Conservation (phyloP, 805 yeast species). For the Cyberlindnera petersonii region DNA sequence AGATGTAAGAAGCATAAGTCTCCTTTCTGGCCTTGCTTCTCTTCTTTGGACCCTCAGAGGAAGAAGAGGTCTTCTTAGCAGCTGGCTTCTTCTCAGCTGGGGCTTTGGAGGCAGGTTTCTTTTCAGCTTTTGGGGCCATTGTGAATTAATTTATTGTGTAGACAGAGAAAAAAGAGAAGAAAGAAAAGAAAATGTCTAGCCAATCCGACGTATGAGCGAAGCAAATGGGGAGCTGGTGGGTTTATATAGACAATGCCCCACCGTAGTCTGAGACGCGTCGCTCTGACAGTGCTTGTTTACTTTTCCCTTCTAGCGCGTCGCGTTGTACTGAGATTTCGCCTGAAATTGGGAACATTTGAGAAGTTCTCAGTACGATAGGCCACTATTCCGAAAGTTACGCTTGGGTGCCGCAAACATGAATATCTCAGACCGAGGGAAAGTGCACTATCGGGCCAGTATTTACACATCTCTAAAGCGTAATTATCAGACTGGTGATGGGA, state of each 20-base stretch:
- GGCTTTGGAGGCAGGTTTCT: constrained; percentile 77
- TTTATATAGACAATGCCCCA: constrained; percentile 4
- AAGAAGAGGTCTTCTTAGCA: constrained; percentile 75
- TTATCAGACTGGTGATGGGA: constrained; percentile 2
- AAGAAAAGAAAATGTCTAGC: background rate
- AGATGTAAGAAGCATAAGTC: constrained; percentile 95
- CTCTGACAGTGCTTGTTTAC: constrained; percentile 3
- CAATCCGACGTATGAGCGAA: background rate
- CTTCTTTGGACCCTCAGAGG: constrained; percentile 80
- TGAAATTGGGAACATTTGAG: background rate
- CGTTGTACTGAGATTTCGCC: constrained; percentile 8
- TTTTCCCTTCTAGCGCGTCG: constrained; percentile 2
- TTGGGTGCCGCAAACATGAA: background rate
- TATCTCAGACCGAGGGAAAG: background rate
- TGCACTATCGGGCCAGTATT: background rate
- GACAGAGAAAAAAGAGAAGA: constrained; percentile 6
- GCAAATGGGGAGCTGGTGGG: constrained; percentile 1
- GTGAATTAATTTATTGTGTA: constrained; percentile 23
- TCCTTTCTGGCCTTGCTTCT: constrained; percentile 96
- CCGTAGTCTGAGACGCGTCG: constrained; percentile 1
- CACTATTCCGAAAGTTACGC: background rate
- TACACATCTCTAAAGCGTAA: background rate
- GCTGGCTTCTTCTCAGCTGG: constrained; percentile 98
- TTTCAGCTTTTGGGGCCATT: constrained; percentile 68
- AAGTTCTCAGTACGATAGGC: too few species aligned